Evolutionary conservation across 768 basidiomycete genomes (phyloP).

Genomic region (Hericium erinaceus): DNA sequence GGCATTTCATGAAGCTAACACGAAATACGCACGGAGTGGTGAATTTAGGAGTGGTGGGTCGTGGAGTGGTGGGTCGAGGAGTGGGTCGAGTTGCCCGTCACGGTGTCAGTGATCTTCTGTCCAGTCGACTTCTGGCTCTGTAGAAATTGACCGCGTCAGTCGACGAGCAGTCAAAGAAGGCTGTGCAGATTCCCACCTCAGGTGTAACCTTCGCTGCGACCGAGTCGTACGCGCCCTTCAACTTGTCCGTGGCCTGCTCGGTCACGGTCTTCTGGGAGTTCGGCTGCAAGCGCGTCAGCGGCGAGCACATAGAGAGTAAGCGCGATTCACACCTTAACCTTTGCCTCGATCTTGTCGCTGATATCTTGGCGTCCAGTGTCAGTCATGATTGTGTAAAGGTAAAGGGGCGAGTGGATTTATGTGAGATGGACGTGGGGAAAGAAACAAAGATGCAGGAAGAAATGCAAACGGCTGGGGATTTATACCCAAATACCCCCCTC

Average conservation of each 20-base stretch:
- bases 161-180: background rate
- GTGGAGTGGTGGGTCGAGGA: too few relatives aligned
- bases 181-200: conserved; percentile 23
- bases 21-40: conserved; percentile 27
- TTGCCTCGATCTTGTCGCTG: conserved; percentile 45
- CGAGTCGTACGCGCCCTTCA: conserved; percentile 41
- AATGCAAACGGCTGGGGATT: too few relatives aligned
- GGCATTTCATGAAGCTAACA: background rate
- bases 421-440: too few relatives aligned
- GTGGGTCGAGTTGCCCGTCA: conserved; percentile 34
- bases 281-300: conserved; percentile 28
- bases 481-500: too few relatives aligned
- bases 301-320: background rate
- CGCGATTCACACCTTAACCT: conserved; percentile 34
- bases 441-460: too few relatives aligned
- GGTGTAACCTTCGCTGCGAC: conserved; percentile 40
- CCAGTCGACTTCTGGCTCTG: conserved; percentile 43
- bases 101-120: conserved; percentile 39
- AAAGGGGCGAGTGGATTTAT: too few relatives aligned
- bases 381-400: conserved; percentile 31
- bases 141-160: background rate
- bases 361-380: conserved; percentile 48
- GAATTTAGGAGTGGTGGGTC: conserved; percentile 22
- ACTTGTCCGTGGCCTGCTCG: conserved; percentile 40
- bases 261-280: conserved; percentile 48